Conservation (phyloP, 2,329 filamentous ascomycete species). For the Cladophialophora exuberans region DNA sequence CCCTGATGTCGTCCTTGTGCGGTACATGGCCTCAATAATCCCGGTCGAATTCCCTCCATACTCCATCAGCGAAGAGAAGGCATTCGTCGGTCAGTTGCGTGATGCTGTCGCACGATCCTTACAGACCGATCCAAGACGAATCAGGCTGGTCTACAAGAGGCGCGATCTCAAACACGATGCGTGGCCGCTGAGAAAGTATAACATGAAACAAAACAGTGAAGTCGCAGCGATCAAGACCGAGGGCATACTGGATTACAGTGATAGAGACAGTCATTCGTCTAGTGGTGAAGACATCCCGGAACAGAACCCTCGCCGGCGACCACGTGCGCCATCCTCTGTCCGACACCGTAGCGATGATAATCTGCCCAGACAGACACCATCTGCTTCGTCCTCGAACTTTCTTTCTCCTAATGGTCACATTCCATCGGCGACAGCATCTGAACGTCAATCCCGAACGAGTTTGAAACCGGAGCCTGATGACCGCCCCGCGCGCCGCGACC, state of each 20-base stretch:
- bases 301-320: conserved; percentile 27
- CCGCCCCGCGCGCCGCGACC: conserved; percentile 24
- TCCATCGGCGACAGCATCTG: conserved; percentile 14
- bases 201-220: conserved; percentile 53
- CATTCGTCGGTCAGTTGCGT: conserved; percentile 48
- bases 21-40: conserved; percentile 47
- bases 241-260: conserved; percentile 28
- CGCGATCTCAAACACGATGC: conserved; percentile 47
- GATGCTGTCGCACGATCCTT: conserved; percentile 44
- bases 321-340: conserved; percentile 28
- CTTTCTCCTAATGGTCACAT: conserved; percentile 28
- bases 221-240: conserved; percentile 51
- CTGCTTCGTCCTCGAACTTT: conserved; percentile 7
- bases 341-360: conserved; percentile 28
- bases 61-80: conserved; percentile 49
- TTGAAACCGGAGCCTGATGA: conserved; percentile 25
- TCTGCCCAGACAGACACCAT: conserved; percentile 15
- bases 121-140: conserved; percentile 41
- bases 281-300: conserved; percentile 27
- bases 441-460: conserved; percentile 24
- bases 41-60: conserved; percentile 50
- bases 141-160: conserved; percentile 53
- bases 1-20: conserved; percentile 49
- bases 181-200: conserved; percentile 45
- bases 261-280: conserved; percentile 29